phyloP scores from a whole-genome alignment of 2,329 filamentous ascomycete species.

The Neofusicoccum laricinum region DNA sequence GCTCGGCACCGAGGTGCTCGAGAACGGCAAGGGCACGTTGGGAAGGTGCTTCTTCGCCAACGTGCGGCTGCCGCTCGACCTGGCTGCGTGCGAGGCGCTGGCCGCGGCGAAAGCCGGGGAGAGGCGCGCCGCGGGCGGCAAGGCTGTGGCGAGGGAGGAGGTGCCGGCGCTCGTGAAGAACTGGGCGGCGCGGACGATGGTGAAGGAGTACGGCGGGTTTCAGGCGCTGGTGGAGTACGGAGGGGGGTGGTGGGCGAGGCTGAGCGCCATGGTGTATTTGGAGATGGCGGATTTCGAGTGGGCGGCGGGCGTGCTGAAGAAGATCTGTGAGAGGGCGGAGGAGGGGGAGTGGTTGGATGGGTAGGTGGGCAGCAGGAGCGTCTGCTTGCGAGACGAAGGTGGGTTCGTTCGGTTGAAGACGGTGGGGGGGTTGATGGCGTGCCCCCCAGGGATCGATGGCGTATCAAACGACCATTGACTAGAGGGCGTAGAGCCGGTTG shows the following conservation, averaged over 20 bases:
- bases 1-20: conserved; percentile 69
- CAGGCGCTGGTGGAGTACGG: conserved; percentile 62
- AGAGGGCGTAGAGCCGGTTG: too few relatives aligned
- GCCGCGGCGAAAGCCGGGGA: conserved; percentile 18
- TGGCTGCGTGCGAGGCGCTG: conserved; percentile 25
- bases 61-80: conserved; percentile 65
- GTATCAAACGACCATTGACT: neutral
- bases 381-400: too few relatives aligned
- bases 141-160: conserved; percentile 24
- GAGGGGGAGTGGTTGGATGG: conserved; percentile 39
- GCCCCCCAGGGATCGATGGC: neutral
- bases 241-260: conserved; percentile 64
- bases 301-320: conserved; percentile 58
- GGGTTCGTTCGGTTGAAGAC: neutral
- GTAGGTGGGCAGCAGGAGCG: too few relatives aligned
- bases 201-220: conserved; percentile 68
- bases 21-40: conserved; percentile 62
- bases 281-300: conserved; percentile 75
- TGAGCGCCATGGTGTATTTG: conserved; percentile 84
- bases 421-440: neutral
- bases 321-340: conserved; percentile 52
- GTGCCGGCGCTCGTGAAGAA: conserved; percentile 31
- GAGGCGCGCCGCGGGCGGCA: conserved; percentile 22
- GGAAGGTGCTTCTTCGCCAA: conserved; percentile 70
- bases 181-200: conserved; percentile 39